Percentiles rank a stretch among this genome's conserved stretches.
phyloP scores from a whole-genome alignment of 73 alveolate genomes.

The Blepharisma japonicum region DNA sequence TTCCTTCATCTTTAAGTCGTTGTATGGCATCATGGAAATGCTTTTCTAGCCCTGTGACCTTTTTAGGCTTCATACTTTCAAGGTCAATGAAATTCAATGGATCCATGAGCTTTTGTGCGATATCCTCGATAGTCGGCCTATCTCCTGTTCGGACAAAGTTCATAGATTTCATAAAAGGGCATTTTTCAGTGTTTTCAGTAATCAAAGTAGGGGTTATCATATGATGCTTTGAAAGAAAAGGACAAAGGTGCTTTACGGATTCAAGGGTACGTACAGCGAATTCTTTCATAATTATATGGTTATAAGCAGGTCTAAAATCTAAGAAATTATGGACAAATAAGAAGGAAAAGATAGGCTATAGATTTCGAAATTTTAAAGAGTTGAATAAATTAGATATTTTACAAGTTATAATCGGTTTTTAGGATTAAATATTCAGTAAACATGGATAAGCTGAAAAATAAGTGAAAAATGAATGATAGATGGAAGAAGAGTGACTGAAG shows the following conservation, averaged over 20 bases:
- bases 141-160: background rate
- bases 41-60: background rate
- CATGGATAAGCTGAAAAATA: too few relatives aligned
- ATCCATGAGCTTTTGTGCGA: constrained; percentile 14
- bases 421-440: too few relatives aligned
- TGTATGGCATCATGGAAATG: constrained; percentile 47
- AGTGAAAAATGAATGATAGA: too few relatives aligned
- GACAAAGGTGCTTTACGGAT: constrained; percentile 18
- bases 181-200: background rate
- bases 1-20: constrained; percentile 59
- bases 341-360: too few relatives aligned
- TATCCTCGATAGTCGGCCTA: background rate
- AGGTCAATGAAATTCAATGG: constrained; percentile 24
- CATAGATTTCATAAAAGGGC: constrained; percentile 27
- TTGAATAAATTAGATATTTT: too few relatives aligned
- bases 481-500: too few relatives aligned
- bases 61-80: constrained; percentile 18
- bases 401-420: too few relatives aligned
- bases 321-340: too few relatives aligned
- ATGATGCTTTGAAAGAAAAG: background rate
- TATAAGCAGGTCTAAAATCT: too few relatives aligned
- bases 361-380: too few relatives aligned
- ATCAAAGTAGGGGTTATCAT: background rate
- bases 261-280: constrained; percentile 6
- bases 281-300: background rate